These are phyloP conservation scores for Trifolium dubium DNA, from an alignment of 306 rosid species.

Conservation along the genomic window DNA sequence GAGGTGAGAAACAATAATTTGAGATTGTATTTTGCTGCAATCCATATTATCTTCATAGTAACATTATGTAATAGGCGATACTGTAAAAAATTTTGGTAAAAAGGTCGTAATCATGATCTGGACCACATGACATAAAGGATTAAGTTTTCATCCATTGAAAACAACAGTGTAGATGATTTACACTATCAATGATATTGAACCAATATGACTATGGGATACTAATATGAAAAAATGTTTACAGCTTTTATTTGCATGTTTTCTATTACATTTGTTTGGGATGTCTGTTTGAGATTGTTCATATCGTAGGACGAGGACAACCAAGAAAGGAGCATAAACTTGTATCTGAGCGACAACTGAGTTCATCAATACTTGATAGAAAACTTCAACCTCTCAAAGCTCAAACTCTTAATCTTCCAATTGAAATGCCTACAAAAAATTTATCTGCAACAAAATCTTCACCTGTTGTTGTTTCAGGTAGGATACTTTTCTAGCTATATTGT, in stretches of 20 bases:
- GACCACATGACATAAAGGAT: neutral
- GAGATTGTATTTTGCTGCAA: neutral
- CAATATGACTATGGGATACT: slow-evolving; percentile 7
- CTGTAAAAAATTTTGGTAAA: too few relatives aligned
- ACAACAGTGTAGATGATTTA: neutral
- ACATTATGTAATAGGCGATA: too few relatives aligned
- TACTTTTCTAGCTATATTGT: slow-evolving; percentile 4
- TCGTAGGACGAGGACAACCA: slow-evolving; percentile 28
- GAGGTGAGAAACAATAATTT: too few relatives aligned
- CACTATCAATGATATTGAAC: neutral
- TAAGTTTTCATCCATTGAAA: neutral
- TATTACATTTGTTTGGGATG: slow-evolving; percentile 32
- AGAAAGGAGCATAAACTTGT: slow-evolving; percentile 22
- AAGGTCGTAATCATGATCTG: too few relatives aligned
- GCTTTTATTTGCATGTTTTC: neutral
- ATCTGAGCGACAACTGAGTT: slow-evolving; percentile 9
- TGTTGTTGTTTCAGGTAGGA: slow-evolving; percentile 39
- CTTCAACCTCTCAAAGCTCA: slow-evolving; percentile 38
- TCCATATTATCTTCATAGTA: neutral
- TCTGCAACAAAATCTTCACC: slow-evolving; percentile 30
- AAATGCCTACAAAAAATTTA: slow-evolving; percentile 24
- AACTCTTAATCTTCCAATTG: slow-evolving; percentile 30
- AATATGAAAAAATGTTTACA: neutral
- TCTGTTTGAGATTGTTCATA: slow-evolving; percentile 15
- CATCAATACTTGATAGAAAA: slow-evolving; percentile 27